phyloP scores from a whole-genome alignment of 129 eudicot genomes.

The Flaveria linearis region DNA sequence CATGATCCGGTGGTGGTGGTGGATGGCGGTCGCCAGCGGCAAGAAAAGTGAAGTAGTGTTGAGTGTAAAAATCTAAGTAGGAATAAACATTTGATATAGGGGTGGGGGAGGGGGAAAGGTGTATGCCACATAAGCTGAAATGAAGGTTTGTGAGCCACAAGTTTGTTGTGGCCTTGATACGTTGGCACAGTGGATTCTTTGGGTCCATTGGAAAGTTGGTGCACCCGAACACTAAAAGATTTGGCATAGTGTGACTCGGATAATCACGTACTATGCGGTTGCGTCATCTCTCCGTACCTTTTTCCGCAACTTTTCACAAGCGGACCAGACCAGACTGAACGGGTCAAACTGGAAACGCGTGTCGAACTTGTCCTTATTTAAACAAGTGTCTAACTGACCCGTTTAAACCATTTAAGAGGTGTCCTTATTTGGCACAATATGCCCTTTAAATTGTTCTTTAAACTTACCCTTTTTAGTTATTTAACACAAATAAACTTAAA shows the following conservation, averaged over 20 bases:
- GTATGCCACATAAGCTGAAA: constrained; percentile 37
- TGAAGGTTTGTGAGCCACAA: constrained; percentile 56
- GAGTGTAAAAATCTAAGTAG: constrained; percentile 31
- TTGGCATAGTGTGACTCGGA: constrained; percentile 29
- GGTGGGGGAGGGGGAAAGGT: constrained; percentile 15
- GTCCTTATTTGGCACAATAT: no score
- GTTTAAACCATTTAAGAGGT: no score
- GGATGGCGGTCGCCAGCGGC: constrained; percentile 8
- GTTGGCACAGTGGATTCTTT: constrained; percentile 47
- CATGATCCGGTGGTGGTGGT: constrained; percentile 5
- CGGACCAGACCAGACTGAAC: no score
- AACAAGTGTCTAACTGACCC: no score
- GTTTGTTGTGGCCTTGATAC: constrained; percentile 53
- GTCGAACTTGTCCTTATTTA: not conserved
- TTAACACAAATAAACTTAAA: no score
- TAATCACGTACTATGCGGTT: constrained; percentile 37
- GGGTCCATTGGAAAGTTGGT: constrained; percentile 17
- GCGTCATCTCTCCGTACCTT: constrained; percentile 11
- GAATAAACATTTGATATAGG: constrained; percentile 25
- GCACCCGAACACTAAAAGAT: constrained; percentile 32
- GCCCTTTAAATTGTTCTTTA: no score
- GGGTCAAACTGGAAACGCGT: no score
- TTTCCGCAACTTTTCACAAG: not conserved
- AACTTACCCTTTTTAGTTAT: no score
- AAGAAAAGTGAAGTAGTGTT: not conserved